phyloP scores from a whole-genome alignment of 768 basidiomycete species.

The Leccinellum albellum region DNA sequence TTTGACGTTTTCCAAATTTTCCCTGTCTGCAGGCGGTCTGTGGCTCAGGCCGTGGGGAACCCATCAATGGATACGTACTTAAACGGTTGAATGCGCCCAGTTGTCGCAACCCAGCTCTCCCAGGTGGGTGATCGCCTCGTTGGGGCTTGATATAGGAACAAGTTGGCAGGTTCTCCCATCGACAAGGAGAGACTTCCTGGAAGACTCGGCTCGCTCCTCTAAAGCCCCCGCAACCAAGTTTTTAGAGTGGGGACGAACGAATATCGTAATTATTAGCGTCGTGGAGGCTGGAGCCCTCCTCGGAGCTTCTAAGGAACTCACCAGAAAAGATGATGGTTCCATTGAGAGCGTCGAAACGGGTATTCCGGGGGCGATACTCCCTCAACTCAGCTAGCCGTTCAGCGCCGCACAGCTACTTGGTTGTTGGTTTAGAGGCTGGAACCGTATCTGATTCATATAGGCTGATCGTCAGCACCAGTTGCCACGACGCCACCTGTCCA shows the following conservation, averaged over 20 bases:
- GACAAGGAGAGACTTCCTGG: background rate
- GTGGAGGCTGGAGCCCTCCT: slow-evolving; percentile 19
- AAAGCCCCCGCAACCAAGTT: slow-evolving; percentile 13
- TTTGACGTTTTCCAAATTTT: slow-evolving; percentile 15
- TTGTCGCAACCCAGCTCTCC: slow-evolving; percentile 3
- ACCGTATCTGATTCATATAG: slow-evolving; percentile 21
- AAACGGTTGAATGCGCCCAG: background rate
- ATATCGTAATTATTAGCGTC: slow-evolving; percentile 24
- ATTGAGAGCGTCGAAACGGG: slow-evolving; percentile 1
- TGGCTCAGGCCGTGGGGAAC: slow-evolving; percentile 16
- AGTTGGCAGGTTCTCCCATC: slow-evolving; percentile 12
- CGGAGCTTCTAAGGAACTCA: background rate
- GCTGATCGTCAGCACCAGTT: slow-evolving; percentile 17
- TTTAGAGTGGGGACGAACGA: too few species aligned
- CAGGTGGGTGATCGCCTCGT: slow-evolving; percentile 3
- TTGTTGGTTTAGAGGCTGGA: too few species aligned
- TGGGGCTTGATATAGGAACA: slow-evolving; percentile 12
- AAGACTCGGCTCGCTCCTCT: slow-evolving; percentile 1
- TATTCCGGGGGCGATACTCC: slow-evolving; percentile 8
- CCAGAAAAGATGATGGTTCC: background rate
- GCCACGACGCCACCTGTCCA: slow-evolving; percentile 18
- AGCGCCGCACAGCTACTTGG: slow-evolving; percentile 12
- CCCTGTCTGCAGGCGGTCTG: slow-evolving; percentile 10
- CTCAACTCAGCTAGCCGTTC: slow-evolving; percentile 22
- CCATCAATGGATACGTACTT: background rate